These are phyloP conservation scores for Colletotrichum godetiae DNA, from an alignment of 2,329 filamentous ascomycete genomes.

Conservation along the genomic window DNA sequence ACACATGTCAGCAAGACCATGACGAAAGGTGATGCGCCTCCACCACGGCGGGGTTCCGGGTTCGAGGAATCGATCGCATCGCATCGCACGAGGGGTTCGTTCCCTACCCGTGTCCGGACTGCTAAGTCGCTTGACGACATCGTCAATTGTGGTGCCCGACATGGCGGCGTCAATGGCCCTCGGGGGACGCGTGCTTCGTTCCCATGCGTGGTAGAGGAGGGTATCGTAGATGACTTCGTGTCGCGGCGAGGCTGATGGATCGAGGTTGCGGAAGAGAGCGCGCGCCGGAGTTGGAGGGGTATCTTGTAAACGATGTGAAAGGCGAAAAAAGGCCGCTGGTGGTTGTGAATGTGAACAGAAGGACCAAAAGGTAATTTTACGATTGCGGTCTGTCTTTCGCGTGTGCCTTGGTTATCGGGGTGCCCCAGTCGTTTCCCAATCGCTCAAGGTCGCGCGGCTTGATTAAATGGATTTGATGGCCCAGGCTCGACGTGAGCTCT, in stretches of 20 bases:
- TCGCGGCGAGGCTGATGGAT: slow-evolving; percentile 26
- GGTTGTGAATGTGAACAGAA: not conserved
- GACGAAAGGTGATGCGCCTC: slow-evolving; percentile 14
- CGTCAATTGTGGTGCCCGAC: slow-evolving; percentile 70
- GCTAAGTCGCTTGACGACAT: slow-evolving; percentile 71
- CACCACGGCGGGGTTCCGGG: slow-evolving; percentile 7
- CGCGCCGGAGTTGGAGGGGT: slow-evolving; percentile 27
- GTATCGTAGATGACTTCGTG: slow-evolving; percentile 35
- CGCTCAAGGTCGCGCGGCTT: slow-evolving; percentile 31
- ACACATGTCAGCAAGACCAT: slow-evolving; percentile 30
- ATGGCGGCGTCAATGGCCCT: slow-evolving; percentile 65
- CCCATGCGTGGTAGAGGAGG: slow-evolving; percentile 47
- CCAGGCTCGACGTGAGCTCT: slow-evolving; percentile 40
- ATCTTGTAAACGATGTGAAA: slow-evolving; percentile 13
- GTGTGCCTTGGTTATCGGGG: not conserved
- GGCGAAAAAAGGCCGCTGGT: slow-evolving; percentile 6
- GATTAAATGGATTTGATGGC: slow-evolving; percentile 17
- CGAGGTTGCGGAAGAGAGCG: slow-evolving; percentile 6
- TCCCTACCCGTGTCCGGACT: slow-evolving; percentile 65
- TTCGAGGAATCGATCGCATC: not conserved
- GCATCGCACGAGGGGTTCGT: slow-evolving; percentile 13
- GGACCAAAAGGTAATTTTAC: not conserved
- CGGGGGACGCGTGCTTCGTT: slow-evolving; percentile 46
- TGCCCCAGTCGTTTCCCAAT: not conserved
- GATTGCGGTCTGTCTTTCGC: slow-evolving; percentile 4